Evolutionary conservation across 139 green algal species (phyloP), one percentile per base, ranked within the genome.

Genomic region (Tetradesmus obliquus): DNA sequence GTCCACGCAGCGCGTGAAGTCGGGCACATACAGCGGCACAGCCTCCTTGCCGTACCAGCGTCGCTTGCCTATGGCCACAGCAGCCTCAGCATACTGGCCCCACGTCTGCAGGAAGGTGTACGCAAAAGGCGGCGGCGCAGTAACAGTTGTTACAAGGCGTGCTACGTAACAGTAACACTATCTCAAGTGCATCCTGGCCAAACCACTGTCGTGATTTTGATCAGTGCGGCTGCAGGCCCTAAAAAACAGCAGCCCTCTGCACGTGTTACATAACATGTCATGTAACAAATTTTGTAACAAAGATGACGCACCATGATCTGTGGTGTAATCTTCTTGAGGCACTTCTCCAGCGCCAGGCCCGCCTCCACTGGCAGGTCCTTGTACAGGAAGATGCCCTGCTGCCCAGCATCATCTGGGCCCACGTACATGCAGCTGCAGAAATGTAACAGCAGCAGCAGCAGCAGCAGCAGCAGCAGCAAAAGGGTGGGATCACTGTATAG

Each of bases 311-410:
- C 93, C 88, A 96, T 92, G 17, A 96, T 84, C 81, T 91, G 62
- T 51, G 86, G 86, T 60, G 86, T 90, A 2, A 90, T 83, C 62
- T 82, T 82, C 69, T 81, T 51, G n/a, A 90, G 24, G 66, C 45
- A 60, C 8, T 62, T 24, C 66, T 81, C 69, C 45, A 90, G 66
- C 4, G 32, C 24, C 10, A 83, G 24, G 15, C 86, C 86, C 5
- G 86, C 86, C 53, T 90, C 71, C n/a, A 57, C 80, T 10, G 86
- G 86, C 55, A 91, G 53, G 19, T 94, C 89, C 89, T 94, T 94
- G 69, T 84, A 91, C 89, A 96, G 93, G 92, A 90, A 94, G 74
- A 96, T 92, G 55, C 94, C 94, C n/a, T 95, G 94, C 80, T 93
- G 76, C 32, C 94, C 94, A 53, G 90, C 91, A 24, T 81, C 12